Evolutionary conservation across 2,329 filamentous ascomycete genomes (phyloP).

Genomic region (Chrysoporthe puriensis): DNA sequence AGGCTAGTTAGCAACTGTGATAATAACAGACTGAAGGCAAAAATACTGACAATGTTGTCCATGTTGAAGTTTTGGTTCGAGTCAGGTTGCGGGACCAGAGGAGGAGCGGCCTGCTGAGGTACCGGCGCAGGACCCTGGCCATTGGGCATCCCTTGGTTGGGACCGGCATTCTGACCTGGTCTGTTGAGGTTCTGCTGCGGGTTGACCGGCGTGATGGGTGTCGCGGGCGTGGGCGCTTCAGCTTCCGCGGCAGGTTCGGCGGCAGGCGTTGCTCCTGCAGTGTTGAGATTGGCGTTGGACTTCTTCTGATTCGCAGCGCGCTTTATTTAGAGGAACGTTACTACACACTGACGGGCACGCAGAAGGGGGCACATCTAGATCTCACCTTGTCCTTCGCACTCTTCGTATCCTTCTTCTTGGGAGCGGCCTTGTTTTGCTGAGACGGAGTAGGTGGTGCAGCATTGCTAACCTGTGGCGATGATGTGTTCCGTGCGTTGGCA

Average conservation of each 20-base stretch:
- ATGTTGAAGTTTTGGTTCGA: conserved; percentile 53
- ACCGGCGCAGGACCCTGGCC: conserved; percentile 50
- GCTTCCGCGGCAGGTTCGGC: conserved; percentile 59
- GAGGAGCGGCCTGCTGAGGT: conserved; percentile 46
- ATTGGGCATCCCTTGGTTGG: conserved; percentile 44
- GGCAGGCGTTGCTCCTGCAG: conserved; percentile 58
- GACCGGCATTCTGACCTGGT: conserved; percentile 47
- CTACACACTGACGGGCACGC: conserved; percentile 22
- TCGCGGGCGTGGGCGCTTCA: conserved; percentile 61
- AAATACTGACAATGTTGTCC: conserved; percentile 52
- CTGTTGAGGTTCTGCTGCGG: conserved; percentile 51
- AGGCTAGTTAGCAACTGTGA: conserved; percentile 28
- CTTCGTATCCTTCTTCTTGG: conserved; percentile 77
- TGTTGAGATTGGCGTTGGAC: conserved; percentile 57
- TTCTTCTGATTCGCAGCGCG: conserved; percentile 64
- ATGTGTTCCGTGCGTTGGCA: conserved; percentile 58
- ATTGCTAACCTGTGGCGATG: conserved; percentile 65
- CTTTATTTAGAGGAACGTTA: conserved; percentile 30
- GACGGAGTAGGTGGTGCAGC: conserved; percentile 77
- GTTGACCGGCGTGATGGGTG: conserved; percentile 65
- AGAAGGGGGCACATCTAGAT: conserved; percentile 27
- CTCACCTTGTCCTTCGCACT: conserved; percentile 70
- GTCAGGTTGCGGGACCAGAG: conserved; percentile 52
- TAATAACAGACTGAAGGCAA: conserved; percentile 12
- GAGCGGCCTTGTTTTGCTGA: conserved; percentile 71